These are phyloP conservation scores for Mucor lusitanicus DNA, from an alignment of 371 early-diverging fungal species.

Conservation along the genomic window DNA sequence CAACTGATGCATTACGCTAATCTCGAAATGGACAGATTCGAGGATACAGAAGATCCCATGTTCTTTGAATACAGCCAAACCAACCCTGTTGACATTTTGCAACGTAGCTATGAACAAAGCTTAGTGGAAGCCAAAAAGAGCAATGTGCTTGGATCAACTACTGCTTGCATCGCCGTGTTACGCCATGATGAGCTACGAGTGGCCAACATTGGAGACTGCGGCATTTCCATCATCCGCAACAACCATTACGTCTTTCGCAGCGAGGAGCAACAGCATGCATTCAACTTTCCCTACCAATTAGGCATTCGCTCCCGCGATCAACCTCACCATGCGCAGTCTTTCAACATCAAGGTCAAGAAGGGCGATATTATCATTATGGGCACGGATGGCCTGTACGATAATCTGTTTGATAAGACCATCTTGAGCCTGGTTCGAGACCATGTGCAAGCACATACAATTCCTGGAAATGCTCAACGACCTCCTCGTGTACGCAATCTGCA, in stretches of 20 bases:
- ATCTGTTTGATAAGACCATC: constrained; percentile 82
- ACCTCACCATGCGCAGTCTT: constrained; percentile 72
- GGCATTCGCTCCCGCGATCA: constrained; percentile 69
- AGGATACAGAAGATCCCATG: constrained; percentile 45
- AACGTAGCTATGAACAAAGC: constrained; percentile 75
- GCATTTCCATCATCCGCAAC: constrained; percentile 83
- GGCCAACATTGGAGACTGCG: constrained; percentile 94
- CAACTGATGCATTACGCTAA: constrained; percentile 92
- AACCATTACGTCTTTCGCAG: constrained; percentile 88
- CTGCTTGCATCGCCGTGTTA: constrained; percentile 85
- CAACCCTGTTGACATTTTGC: constrained; percentile 79
- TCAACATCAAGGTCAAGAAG: constrained; percentile 75
- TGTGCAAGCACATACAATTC: constrained; percentile 58
- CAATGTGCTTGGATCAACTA: constrained; percentile 84
- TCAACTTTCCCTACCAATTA: constrained; percentile 83
- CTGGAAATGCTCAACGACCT: constrained; percentile 44
- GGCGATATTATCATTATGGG: constrained; percentile 81
- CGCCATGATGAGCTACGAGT: constrained; percentile 90
- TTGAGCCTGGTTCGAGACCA: constrained; percentile 70
- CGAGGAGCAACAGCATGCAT: constrained; percentile 87
- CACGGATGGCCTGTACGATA: constrained; percentile 82
- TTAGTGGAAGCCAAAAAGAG: constrained; percentile 65
- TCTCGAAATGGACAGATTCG: constrained; percentile 78
- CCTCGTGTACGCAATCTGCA: constrained; percentile 48
- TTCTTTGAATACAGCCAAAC: constrained; percentile 70